Evolutionary conservation across 306 rosid genomes (phyloP).

Genomic region (Cucumis sativus): Cucumber_9930_V3 NC_026658.2:1969001-1969500

Average conservation of each 20-base stretch:
- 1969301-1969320: neutral
- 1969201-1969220: neutral
- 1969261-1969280: neutral
- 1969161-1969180: neutral
- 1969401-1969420: constrained; percentile 66
- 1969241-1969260: neutral
- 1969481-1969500: constrained; percentile 96
- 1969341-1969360: constrained; percentile 87
- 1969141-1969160: neutral
- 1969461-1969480: constrained; percentile 94
- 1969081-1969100: neutral
- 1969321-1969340: constrained; percentile 22
- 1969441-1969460: constrained; percentile 47
- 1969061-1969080: neutral
- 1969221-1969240: neutral
- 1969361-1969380: constrained; percentile 65
- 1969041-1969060: neutral
- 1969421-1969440: constrained; percentile 59
- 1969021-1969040: neutral
- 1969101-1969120: neutral
- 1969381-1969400: constrained; percentile 56
- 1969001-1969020: neutral
- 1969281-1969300: neutral
- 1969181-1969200: neutral
- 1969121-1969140: neutral